Conservation (phyloP, 371 early-diverging fungal genomes). For the Dichotomocladium elegans region DNA sequence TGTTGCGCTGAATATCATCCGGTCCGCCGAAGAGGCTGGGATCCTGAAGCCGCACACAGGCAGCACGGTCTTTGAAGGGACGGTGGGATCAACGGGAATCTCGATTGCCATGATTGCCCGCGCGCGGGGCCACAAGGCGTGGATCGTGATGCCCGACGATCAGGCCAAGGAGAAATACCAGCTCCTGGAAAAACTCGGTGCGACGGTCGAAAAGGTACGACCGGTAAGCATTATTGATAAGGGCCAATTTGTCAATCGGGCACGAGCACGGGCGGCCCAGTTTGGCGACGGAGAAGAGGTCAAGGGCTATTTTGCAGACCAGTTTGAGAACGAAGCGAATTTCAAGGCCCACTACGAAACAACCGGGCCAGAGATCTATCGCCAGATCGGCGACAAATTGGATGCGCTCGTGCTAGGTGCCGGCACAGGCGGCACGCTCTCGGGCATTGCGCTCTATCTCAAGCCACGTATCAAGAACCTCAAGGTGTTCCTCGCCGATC, state of each 20-base stretch:
- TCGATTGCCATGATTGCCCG: conserved; percentile 80
- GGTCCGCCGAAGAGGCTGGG: conserved; percentile 68
- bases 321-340: conserved; percentile 92
- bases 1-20: conserved; percentile 84
- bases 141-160: conserved; percentile 97
- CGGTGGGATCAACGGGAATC: conserved; percentile 86
- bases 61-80: conserved; percentile 91
- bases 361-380: conserved; percentile 89
- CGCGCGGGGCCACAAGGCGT: conserved; percentile 85
- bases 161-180: conserved; percentile 88
- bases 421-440: conserved; percentile 93
- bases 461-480: conserved; percentile 63
- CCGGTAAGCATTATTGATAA: conserved; percentile 92
- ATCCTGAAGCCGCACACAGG: conserved; percentile 63
- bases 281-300: conserved; percentile 36
- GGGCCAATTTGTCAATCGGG: conserved; percentile 89
- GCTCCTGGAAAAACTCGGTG: conserved; percentile 79
- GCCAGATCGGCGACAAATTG: conserved; percentile 65
- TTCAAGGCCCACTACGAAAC: conserved; percentile 72
- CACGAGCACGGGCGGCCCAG: conserved; percentile 70
- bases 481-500: conserved; percentile 83
- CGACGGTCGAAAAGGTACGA: conserved; percentile 87
- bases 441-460: conserved; percentile 82
- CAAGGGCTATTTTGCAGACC: conserved; percentile 81
- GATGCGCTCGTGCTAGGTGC: conserved; percentile 89